A percentile compares a stretch with the other conserved stretches of the same genome.
Evolutionary conservation across 2,329 filamentous ascomycete species (phyloP).

Genomic region (Hymenoscyphus repandus): DNA sequence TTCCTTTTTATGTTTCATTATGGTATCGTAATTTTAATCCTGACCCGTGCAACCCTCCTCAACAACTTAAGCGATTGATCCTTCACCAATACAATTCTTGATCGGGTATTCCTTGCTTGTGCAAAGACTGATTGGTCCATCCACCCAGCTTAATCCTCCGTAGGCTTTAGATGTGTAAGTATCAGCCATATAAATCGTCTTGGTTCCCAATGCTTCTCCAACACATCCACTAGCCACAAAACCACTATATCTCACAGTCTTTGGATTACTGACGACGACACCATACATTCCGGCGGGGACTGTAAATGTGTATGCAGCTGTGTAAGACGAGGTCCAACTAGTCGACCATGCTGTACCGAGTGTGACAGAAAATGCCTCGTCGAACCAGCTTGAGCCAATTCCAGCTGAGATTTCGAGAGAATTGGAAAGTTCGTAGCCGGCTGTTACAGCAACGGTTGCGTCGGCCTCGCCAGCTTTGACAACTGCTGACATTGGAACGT

Average conservation of each 20-base stretch:
- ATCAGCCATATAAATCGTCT: constrained; percentile 31
- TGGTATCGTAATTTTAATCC: too few species aligned
- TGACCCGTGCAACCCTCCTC: too few species aligned
- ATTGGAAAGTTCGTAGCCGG: constrained; percentile 34
- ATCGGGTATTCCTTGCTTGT: constrained; percentile 34
- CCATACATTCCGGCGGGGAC: constrained; percentile 36
- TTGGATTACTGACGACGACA: constrained; percentile 36
- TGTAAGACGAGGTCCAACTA: constrained; percentile 32
- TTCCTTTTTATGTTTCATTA: too few species aligned
- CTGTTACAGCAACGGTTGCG: constrained; percentile 29
- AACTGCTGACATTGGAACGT: constrained; percentile 36
- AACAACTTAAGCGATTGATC: constrained; percentile 11
- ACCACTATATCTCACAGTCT: constrained; percentile 32
- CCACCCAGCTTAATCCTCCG: constrained; percentile 34
- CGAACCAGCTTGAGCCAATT: constrained; percentile 20
- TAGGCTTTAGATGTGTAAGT: constrained; percentile 32
- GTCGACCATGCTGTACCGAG: constrained; percentile 27
- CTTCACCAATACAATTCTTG: constrained; percentile 35
- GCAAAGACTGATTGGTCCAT: constrained; percentile 36
- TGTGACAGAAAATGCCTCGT: constrained; percentile 27
- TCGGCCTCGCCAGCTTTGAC: constrained; percentile 28
- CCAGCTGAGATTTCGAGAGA: constrained; percentile 25
- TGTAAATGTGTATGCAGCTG: constrained; percentile 29
- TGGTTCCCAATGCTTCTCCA: constrained; percentile 23
- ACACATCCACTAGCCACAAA: constrained; percentile 33